These are phyloP conservation scores for Entomortierella lignicola DNA, from an alignment of 192 early-diverging fungal species.

Conservation along the genomic window DNA sequence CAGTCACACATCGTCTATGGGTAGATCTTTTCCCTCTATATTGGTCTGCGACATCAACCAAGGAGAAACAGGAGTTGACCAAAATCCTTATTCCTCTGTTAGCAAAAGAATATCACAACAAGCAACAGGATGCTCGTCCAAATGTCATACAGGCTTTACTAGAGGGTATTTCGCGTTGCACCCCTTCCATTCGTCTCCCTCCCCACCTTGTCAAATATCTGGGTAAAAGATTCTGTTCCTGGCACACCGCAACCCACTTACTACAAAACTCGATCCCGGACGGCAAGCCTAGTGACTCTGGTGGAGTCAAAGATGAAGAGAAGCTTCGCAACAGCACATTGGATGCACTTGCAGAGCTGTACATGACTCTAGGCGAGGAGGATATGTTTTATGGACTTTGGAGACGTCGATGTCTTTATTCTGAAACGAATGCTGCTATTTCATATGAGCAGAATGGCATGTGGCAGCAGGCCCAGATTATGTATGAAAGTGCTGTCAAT, in stretches of 20 bases:
- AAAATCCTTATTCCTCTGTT: slow-evolving; percentile 87
- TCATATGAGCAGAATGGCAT: slow-evolving; percentile 95
- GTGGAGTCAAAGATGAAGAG: slow-evolving; percentile 82
- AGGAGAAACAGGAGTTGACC: slow-evolving; percentile 87
- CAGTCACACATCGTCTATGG: slow-evolving; percentile 85
- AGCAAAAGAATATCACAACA: slow-evolving; percentile 90
- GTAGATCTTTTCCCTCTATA: slow-evolving; percentile 82
- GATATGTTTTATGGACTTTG: slow-evolving; percentile 95
- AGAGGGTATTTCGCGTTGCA: slow-evolving; percentile 83
- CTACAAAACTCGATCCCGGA: slow-evolving; percentile 75
- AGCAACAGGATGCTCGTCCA: slow-evolving; percentile 83
- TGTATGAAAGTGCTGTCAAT: slow-evolving; percentile 93
- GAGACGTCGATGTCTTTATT: slow-evolving; percentile 88
- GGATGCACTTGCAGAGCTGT: slow-evolving; percentile 91
- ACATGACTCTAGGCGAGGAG: slow-evolving; percentile 83
- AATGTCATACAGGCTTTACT: slow-evolving; percentile 96
- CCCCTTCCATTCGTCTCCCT: slow-evolving; percentile 81
- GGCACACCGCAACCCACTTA: slow-evolving; percentile 89
- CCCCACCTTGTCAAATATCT: slow-evolving; percentile 95
- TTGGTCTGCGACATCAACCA: slow-evolving; percentile 78
- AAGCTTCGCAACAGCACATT: slow-evolving; percentile 88
- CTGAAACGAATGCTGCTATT: slow-evolving; percentile 95
- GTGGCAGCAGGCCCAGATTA: slow-evolving; percentile 91
- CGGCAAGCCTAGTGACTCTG: slow-evolving; percentile 52
- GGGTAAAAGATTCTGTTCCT: slow-evolving; percentile 91